A percentile compares a stretch with the other conserved stretches of the same genome.
These are phyloP conservation scores for Globisporangium spinosum DNA, from an alignment of 352 stramenopile species.

Conservation along the genomic window DNA sequence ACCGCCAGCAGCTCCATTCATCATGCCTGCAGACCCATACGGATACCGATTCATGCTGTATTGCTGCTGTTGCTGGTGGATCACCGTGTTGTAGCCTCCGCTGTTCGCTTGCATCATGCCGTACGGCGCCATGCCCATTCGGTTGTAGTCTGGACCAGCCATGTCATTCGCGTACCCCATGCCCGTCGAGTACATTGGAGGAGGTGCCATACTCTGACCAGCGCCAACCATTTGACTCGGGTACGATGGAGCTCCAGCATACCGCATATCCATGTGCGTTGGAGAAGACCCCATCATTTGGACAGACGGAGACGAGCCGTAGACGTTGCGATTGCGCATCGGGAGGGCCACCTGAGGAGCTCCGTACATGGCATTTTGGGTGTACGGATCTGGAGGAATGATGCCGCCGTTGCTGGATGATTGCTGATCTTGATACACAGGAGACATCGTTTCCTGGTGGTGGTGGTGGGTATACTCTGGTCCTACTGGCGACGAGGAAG, in stretches of 20 bases:
- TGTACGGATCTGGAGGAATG: constrained; percentile 26
- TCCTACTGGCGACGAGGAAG: neutral
- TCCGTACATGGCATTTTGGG: constrained; percentile 26
- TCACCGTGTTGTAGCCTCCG: constrained; percentile 25
- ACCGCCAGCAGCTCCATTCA: constrained; percentile 6
- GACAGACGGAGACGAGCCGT: constrained; percentile 25
- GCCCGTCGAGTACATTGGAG: constrained; percentile 24
- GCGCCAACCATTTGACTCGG: constrained; percentile 25
- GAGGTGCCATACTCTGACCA: constrained; percentile 19
- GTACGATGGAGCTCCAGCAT: constrained; percentile 7
- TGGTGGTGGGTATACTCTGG: constrained; percentile 10
- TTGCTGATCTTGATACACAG: constrained; percentile 13
- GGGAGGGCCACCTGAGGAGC: constrained; percentile 55
- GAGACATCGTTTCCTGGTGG: constrained; percentile 13
- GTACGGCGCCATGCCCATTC: constrained; percentile 28
- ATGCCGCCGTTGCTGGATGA: constrained; percentile 6
- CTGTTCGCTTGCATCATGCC: constrained; percentile 14
- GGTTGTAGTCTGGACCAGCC: constrained; percentile 19
- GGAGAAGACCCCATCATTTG: constrained; percentile 21
- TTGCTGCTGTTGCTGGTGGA: constrained; percentile 34
- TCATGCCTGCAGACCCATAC: constrained; percentile 30
- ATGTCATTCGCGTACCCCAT: constrained; percentile 34
- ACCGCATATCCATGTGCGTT: constrained; percentile 18
- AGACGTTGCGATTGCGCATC: constrained; percentile 45
- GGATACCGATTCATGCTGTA: constrained; percentile 45